phyloP scores from a whole-genome alignment of 148 eudicot species.

The Persicaria maculosa region DNA sequence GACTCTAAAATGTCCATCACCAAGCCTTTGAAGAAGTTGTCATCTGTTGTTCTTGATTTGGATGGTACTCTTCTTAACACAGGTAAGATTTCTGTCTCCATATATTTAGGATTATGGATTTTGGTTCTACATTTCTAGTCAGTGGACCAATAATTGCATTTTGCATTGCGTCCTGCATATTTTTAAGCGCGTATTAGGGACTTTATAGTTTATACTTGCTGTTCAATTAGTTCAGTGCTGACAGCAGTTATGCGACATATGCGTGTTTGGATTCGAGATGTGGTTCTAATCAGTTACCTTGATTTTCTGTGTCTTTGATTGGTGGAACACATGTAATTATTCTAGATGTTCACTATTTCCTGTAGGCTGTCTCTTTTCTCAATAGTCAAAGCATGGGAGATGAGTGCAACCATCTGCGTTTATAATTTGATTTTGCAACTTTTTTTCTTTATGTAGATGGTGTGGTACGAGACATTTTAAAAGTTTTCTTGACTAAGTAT shows the following conservation, averaged over 20 bases:
- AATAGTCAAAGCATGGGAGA: not conserved
- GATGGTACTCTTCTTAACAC: too few species aligned
- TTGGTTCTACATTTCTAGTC: slow-evolving; percentile 69
- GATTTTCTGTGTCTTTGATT: too few species aligned
- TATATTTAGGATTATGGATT: slow-evolving; percentile 35
- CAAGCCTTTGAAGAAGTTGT: slow-evolving; percentile 39
- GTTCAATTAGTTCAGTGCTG: too few species aligned
- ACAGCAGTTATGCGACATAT: too few species aligned
- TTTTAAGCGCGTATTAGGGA: too few species aligned
- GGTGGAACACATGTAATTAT: slow-evolving; percentile 12
- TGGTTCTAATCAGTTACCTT: too few species aligned
- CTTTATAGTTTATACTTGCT: too few species aligned
- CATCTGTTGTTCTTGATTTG: too few species aligned
- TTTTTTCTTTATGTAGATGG: slow-evolving; percentile 49
- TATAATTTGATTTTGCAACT: slow-evolving; percentile 16
- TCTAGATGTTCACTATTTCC: slow-evolving; percentile 36
- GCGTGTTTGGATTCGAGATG: too few species aligned
- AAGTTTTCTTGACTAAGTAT: slow-evolving; percentile 51
- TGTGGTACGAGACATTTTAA: slow-evolving; percentile 53
- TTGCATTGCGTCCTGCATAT: too few species aligned
- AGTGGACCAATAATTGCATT: too few species aligned
- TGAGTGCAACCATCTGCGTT: not conserved
- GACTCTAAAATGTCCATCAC: slow-evolving; percentile 28
- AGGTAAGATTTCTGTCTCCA: slow-evolving; percentile 33
- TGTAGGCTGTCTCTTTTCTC: not conserved